Percentiles rank a stretch among this genome's conserved stretches.
phyloP scores from a whole-genome alignment of 257 asterid species.

The Cynanchum wilfordii region DNA sequence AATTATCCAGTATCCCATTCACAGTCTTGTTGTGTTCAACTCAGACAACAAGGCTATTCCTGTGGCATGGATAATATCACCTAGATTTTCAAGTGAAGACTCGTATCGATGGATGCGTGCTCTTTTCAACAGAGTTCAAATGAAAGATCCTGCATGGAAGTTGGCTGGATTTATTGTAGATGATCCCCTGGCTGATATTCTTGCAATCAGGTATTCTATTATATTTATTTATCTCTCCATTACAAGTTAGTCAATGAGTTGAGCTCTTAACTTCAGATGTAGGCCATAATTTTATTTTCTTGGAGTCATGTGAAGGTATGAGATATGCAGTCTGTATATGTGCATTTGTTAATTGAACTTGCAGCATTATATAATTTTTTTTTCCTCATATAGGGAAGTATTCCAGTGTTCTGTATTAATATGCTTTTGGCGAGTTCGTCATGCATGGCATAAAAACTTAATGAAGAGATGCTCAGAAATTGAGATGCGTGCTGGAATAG shows the following conservation, averaged over 20 bases:
- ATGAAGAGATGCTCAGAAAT: conserved; percentile 55
- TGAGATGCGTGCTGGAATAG: conserved; percentile 45
- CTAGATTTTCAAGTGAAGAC: conserved; percentile 60
- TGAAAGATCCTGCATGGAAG: conserved; percentile 92
- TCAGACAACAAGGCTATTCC: conserved; percentile 97
- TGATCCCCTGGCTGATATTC: conserved; percentile 70
- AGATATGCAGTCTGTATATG: background rate
- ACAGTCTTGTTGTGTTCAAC: conserved; percentile 94
- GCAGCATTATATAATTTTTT: conserved; percentile 10
- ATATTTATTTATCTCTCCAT: conserved; percentile 4
- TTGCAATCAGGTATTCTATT: conserved; percentile 56
- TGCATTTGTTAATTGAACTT: conserved; percentile 19
- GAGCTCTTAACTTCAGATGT: background rate
- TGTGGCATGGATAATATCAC: conserved; percentile 87
- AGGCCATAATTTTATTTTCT: background rate
- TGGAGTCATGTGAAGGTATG: background rate
- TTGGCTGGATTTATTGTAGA: conserved; percentile 90
- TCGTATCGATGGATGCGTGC: conserved; percentile 88
- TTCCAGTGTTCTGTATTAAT: conserved; percentile 79
- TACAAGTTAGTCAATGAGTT: background rate
- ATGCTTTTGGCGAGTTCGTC: conserved; percentile 95
- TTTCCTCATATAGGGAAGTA: conserved; percentile 52
- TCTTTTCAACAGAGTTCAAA: conserved; percentile 69
- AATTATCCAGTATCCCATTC: conserved; percentile 71
- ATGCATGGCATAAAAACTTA: conserved; percentile 86